Conservation (phyloP, 2,329 filamentous ascomycete species). For the Tolypocladium amazonense region DNA sequence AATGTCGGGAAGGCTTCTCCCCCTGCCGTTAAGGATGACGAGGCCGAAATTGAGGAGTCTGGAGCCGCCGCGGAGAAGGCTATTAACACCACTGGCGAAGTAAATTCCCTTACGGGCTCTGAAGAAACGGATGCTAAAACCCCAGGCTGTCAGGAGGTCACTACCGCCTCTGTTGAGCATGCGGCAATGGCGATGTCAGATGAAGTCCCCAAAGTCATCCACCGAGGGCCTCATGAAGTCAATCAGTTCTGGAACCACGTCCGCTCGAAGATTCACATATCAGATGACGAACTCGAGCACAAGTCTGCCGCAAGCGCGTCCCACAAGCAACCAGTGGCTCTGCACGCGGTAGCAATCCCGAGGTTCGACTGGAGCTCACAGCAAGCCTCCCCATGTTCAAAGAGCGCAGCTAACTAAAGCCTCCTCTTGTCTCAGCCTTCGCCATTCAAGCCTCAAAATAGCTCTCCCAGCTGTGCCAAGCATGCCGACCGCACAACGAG, state of each 20-base stretch:
- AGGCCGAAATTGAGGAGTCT: not conserved
- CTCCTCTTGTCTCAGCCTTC: not conserved
- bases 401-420: not conserved
- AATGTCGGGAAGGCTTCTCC: not conserved
- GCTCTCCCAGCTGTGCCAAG: not conserved
- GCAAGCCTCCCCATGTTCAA: too few species aligned
- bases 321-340: not conserved
- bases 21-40: not conserved
- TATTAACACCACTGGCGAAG: not conserved
- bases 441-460: not conserved
- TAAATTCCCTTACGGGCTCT: not conserved
- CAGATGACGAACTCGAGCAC: constrained; percentile 18
- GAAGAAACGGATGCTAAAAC: not conserved
- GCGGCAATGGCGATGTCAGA: not conserved
- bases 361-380: not conserved
- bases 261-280: constrained; percentile 16
- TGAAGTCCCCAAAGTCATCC: not conserved
- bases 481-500: not conserved
- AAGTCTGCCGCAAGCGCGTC: not conserved
- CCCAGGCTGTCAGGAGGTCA: not conserved
- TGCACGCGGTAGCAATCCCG: not conserved
- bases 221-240: constrained; percentile 13
- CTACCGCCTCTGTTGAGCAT: not conserved
- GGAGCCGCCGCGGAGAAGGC: not conserved
- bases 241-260: constrained; percentile 20